Evolutionary conservation across 2,329 filamentous ascomycete genomes (phyloP).

Genomic region (Aspergillus uvarum): DNA sequence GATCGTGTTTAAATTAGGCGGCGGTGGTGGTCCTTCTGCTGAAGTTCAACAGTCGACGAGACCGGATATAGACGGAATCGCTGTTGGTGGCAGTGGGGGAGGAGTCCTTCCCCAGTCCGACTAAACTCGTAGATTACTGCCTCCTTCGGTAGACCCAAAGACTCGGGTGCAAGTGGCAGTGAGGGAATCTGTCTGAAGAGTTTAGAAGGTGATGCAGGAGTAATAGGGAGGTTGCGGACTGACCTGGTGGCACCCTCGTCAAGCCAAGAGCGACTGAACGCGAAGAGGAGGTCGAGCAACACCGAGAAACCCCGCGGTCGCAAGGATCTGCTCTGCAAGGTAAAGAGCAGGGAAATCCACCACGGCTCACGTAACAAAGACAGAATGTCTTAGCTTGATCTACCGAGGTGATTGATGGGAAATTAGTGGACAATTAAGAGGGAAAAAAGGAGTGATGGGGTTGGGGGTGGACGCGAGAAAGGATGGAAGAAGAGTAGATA

Average conservation of each 20-base stretch:
- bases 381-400: neutral
- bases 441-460: neutral
- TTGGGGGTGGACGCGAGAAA: neutral
- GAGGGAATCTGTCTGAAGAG: neutral
- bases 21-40: neutral
- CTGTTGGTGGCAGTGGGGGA: neutral
- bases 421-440: neutral
- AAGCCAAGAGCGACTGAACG: neutral
- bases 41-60: neutral
- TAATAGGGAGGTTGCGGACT: conserved; percentile 4
- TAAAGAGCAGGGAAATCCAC: neutral
- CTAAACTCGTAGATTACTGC: neutral
- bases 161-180: neutral
- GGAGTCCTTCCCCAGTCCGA: neutral
- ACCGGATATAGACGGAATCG: neutral
- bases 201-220: conserved; percentile 1
- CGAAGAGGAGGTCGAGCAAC: conserved; percentile 7
- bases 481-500: neutral
- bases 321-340: conserved; percentile 5
- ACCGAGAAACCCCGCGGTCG: conserved; percentile 13
- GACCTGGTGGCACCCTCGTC: conserved; percentile 12
- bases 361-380: neutral
- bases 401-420: neutral
- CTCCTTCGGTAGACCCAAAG: neutral
- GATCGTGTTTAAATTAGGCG: neutral